Evolutionary conservation across 768 basidiomycete species (phyloP), one percentile per base, ranked within the genome.

Genomic region (Calocybe cyanea): DNA sequence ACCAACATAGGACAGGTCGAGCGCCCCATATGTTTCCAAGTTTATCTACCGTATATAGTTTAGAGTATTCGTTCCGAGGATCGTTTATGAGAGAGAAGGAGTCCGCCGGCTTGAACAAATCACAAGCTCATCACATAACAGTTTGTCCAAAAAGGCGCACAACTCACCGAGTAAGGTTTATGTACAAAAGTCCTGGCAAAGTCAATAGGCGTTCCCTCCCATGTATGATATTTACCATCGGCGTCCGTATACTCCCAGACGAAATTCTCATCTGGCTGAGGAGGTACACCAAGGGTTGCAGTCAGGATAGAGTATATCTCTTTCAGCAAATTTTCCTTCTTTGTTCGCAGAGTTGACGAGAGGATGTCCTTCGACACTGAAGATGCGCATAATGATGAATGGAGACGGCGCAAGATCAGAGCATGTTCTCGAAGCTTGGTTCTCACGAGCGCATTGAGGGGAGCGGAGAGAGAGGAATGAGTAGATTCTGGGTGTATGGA

Each of bases 61-160:
- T 85, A 40, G 75, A 76, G 63, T 85, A 92, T 15, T 70, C 70
- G 60, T 97, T 94, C 19, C 95, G 79, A 8, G 95, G 94, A 61
- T 98, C 95, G 57, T 98, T 86, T 63, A 98, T 92, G 10, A 98
- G 76, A 30, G 92, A 95, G 75, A 98, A 95, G 2, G 76, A 83
- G 19, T 92, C 87, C 2, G 71, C 60, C 2, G 83, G 81, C 79
- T 87, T 44, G 46, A 23, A 52, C 24, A 20, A 31, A 38, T 19
- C 7, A 18, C 19, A 20, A 37, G n/a, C 43, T 23, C 18, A 41
- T 13, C 13, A n/a, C 9, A 9, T 1, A 24, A 38, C 7, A 9
- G 17, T 28, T 32, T 21, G 19, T 15, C 11, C 15, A 28, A 8
- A 5, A 18, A n/a, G n/a, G 28, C 7, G 38, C 33, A 32, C 30